Conservation (phyloP, 2,329 filamentous ascomycete species). For the Talaromyces sp. region DNA sequence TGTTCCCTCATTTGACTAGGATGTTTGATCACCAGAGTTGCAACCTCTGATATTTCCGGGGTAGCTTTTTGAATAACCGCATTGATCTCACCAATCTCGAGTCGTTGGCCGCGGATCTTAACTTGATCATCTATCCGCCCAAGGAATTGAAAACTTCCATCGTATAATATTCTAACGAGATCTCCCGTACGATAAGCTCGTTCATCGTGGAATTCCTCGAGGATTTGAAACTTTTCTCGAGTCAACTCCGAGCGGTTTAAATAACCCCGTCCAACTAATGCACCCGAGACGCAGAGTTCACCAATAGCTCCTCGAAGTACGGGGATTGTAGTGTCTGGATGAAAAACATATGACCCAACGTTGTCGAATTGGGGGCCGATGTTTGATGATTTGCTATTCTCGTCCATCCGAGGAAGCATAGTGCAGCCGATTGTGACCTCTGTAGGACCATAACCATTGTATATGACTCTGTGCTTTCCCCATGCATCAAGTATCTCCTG, state of each 20-base stretch:
- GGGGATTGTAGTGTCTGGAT: constrained; percentile 61
- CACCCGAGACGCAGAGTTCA: constrained; percentile 82
- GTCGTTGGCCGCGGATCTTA: constrained; percentile 79
- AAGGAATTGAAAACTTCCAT: constrained; percentile 79
- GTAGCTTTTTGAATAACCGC: constrained; percentile 64
- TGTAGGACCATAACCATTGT: constrained; percentile 89
- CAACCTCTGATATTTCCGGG: constrained; percentile 58
- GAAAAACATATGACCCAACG: constrained; percentile 75
- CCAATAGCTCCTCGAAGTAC: constrained; percentile 75
- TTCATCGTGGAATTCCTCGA: constrained; percentile 54
- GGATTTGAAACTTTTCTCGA: constrained; percentile 63
- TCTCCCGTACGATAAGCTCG: constrained; percentile 84
- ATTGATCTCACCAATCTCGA: constrained; percentile 90
- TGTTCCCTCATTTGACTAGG: constrained; percentile 70
- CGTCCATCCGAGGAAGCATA: constrained; percentile 75
- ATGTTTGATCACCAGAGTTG: constrained; percentile 70
- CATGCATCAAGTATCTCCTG: constrained; percentile 84
- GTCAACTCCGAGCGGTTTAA: constrained; percentile 76
- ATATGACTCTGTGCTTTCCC: constrained; percentile 74
- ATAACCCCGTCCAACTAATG: constrained; percentile 84
- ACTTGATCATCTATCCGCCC: constrained; percentile 87
- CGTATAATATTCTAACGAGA: constrained; percentile 71
- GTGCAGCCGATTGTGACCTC: constrained; percentile 91
- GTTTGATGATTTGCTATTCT: constrained; percentile 74
- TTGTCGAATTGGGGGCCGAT: constrained; percentile 85